These are phyloP conservation scores for Dothistroma pini DNA, from an alignment of 2,329 filamentous ascomycete species.

Conservation along the genomic window DNA sequence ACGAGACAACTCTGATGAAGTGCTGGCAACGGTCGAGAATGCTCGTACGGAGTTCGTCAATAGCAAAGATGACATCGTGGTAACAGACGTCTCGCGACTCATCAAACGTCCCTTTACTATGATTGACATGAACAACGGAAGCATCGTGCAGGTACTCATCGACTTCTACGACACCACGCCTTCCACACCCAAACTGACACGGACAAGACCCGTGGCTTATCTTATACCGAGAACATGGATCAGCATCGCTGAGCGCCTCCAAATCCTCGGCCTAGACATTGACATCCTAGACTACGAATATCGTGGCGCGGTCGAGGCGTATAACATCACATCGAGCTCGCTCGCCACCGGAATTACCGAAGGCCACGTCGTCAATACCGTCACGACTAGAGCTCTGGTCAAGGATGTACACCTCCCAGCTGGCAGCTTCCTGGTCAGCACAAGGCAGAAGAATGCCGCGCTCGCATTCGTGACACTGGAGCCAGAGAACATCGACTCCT, in stretches of 20 bases:
- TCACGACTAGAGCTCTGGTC: conserved; percentile 17
- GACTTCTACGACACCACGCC: conserved; percentile 21
- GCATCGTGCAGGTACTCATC: conserved; percentile 18
- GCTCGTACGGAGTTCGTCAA: conserved; percentile 22
- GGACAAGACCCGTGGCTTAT: conserved; percentile 25
- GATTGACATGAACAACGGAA: conserved; percentile 21
- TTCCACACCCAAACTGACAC: conserved; percentile 19
- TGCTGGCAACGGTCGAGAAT: conserved; percentile 10
- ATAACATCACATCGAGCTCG: conserved; percentile 21
- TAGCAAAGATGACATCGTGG: conserved; percentile 22
- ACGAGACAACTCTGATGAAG: conserved; percentile 10
- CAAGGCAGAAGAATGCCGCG: conserved; percentile 28
- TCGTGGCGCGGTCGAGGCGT: conserved; percentile 23
- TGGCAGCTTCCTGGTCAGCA: conserved; percentile 25
- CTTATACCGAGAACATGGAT: conserved; percentile 28
- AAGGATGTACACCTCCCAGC: conserved; percentile 22
- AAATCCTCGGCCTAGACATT: conserved; percentile 26
- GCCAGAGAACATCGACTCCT: conserved; percentile 29
- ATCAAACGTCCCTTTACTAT: conserved; percentile 22
- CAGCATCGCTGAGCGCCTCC: conserved; percentile 23
- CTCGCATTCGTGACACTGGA: conserved; percentile 28
- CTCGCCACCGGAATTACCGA: conserved; percentile 23
- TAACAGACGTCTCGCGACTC: conserved; percentile 20
- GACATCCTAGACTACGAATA: conserved; percentile 23
- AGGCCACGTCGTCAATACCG: conserved; percentile 25